phyloP scores from a whole-genome alignment of 2,329 filamentous ascomycete genomes.

The Podosphaera xanthii region DNA sequence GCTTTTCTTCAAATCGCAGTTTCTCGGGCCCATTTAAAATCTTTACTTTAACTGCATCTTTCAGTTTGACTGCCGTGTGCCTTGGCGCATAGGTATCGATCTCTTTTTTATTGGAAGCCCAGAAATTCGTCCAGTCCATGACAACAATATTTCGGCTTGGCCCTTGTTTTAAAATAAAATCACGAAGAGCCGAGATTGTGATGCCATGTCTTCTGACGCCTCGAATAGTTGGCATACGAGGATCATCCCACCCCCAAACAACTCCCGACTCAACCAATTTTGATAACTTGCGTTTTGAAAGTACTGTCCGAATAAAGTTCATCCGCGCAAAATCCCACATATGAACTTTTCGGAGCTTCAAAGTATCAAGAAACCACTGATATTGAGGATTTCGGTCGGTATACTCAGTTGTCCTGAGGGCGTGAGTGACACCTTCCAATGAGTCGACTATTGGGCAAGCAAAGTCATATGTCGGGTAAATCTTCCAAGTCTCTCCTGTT shows the following conservation, averaged over 20 bases:
- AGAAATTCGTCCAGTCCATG: slow-evolving; percentile 62
- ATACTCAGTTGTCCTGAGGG: slow-evolving; percentile 66
- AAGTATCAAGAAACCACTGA: slow-evolving; percentile 59
- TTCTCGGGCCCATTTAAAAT: slow-evolving; percentile 41
- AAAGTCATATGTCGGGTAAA: slow-evolving; percentile 75
- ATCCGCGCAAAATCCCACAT: slow-evolving; percentile 73
- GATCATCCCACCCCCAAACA: slow-evolving; percentile 72
- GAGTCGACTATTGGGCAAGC: slow-evolving; percentile 64
- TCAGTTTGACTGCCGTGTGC: slow-evolving; percentile 48
- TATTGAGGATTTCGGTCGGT: slow-evolving; percentile 72
- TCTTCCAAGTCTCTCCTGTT: slow-evolving; percentile 60
- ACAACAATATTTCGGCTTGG: slow-evolving; percentile 65
- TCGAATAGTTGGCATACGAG: slow-evolving; percentile 65
- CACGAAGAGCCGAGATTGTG: slow-evolving; percentile 55
- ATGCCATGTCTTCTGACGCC: slow-evolving; percentile 59
- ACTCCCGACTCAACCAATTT: slow-evolving; percentile 56
- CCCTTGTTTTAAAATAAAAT: slow-evolving; percentile 69
- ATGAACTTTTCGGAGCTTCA: slow-evolving; percentile 53
- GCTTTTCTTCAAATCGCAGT: slow-evolving; percentile 48
- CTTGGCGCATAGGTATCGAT: slow-evolving; percentile 57
- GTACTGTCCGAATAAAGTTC: slow-evolving; percentile 63
- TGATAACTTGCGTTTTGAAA: slow-evolving; percentile 70
- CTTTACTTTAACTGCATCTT: slow-evolving; percentile 47
- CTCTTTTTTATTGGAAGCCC: slow-evolving; percentile 53
- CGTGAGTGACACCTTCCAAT: slow-evolving; percentile 63